Evolutionary conservation across 1,284 basidiomycete species (phyloP), one percentile per base, ranked within the genome.

Genomic region (Ustilago trichophora): DNA sequence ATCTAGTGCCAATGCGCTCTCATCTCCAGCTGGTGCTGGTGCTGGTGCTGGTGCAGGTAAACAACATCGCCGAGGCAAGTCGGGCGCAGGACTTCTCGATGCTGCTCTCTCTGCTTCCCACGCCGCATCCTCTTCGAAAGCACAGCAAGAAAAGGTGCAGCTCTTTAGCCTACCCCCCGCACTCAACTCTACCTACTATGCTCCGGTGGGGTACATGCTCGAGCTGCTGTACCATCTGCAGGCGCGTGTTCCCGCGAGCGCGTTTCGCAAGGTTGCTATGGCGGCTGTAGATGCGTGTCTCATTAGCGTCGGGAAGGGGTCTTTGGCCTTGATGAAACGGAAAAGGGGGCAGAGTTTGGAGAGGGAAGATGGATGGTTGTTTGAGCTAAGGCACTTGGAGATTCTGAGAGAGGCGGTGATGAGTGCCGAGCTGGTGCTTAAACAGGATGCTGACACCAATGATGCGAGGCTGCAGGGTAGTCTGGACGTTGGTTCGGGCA

Each of bases 331-430:
- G 18, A 12, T 64, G 32, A 55, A 52, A 38, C 43, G 55, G 21
- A 50, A 43, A 13, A 42, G 18, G 16, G 41, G 55, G 1, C 42
- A 48, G 21, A 42, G 38, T 24, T 22, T 58, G 31, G 52, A 57
- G 31, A 35, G 44, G 19, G 58, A 66, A 21, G 63, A 72, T 34
- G 58, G 24, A 6, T 56, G 46, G 56, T 36, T 67, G 33, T 72
- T 72, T 25, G 51, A 57, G 25, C 15, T 72, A 8, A 45, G 69
- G 19, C 69, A 72, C 25, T 29, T 58, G 16, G 59, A 64, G 33
- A 53, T 72, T 0, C 25, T 72, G 38, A 46, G 64, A 22, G 69
- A 72, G 16, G 53, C 56, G 21, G 63, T 64, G n/a, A 60, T 69
- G 3, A 56, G 51, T 16, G 69, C 51, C 1, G 52, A 59, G 9